Base-by-base conservation (phyloP, 2,329 filamentous ascomycete genomes). In the Scedosporium boydii region DNA sequence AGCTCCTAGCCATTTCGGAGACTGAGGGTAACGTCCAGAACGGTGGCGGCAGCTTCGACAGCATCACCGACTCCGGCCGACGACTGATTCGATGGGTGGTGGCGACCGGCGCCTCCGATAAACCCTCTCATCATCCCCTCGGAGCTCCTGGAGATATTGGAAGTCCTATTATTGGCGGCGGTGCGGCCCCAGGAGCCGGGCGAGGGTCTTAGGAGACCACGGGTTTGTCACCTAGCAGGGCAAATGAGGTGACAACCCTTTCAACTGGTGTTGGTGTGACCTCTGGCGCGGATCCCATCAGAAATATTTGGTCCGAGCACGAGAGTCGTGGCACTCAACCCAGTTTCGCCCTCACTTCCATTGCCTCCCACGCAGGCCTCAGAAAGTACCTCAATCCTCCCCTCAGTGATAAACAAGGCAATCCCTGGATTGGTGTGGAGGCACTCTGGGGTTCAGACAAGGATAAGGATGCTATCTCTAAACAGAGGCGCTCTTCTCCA, bases 1-100 rank as follows among this genome's bases (percentile, higher is more conserved):
- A 97, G 69, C 81, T 98, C 68, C 80, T 93, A 46, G 86, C 90
- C 63, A 88, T 96, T 63, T 95, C 90, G 72, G 93, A 98, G 69
- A 96, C 93, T 0, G 91, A 96, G 72, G 95, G 95, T 63, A 96
- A 89, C 69, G 72, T 78, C 2, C 85, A 87, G 64, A 98, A 98
- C 69, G 95, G 95, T 56, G 93, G 93, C 55, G 95, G 95, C n/a
- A 88, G 83, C 27, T 96, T 99, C 70, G 86, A 89, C 41, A 81
- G 89, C 65, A 83, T 82, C 64, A 79, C 81, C 46, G 80, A 83
- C 53, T 64, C 61, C 16, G 76, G 66, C 0, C 74, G 74, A 63
- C 71, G 73, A 44, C 68, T 68, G 6, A 80, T 88, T 60, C 78
- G 82, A 16, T 86, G 82, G 75, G 79, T 87, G 74, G 79, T 87